These are phyloP conservation scores for Pseudonitzschia multistriata DNA, from an alignment of 108 stramenopile species.

Conservation along the genomic window DNA sequence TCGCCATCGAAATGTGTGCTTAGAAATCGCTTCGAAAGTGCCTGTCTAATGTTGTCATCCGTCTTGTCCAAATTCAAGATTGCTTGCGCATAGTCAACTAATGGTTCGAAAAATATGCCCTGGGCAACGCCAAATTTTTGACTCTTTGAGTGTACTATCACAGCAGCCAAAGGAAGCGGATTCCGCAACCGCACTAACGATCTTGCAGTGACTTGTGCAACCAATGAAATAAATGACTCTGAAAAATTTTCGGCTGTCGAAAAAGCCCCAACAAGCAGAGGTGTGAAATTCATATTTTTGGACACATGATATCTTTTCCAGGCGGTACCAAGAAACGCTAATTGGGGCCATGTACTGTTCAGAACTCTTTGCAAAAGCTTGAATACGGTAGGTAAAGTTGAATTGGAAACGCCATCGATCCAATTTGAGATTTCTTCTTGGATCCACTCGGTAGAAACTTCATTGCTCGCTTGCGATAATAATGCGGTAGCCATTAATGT, in stretches of 20 bases:
- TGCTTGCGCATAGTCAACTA: not conserved
- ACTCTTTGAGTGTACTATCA: not conserved
- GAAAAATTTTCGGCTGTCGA: not conserved
- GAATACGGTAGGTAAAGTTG: conserved; percentile 16
- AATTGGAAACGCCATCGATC: conserved; percentile 30
- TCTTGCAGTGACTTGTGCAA: conserved; percentile 22
- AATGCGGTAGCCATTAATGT: conserved; percentile 10
- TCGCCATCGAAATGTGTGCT: not conserved
- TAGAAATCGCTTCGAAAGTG: not conserved
- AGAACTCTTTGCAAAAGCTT: not conserved
- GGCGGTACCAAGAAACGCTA: conserved; percentile 12
- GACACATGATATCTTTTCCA: not conserved
- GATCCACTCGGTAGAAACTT: conserved; percentile 4
- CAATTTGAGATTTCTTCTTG: conserved; percentile 31
- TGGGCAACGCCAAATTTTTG: conserved; percentile 1
- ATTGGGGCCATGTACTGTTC: not conserved
- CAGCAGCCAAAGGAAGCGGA: conserved; percentile 28
- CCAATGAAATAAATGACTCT: not conserved
- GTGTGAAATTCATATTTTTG: conserved; percentile 5
- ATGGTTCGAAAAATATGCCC: not conserved
- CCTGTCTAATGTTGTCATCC: not conserved
- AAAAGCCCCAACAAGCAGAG: conserved; percentile 23
- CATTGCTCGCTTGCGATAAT: not conserved
- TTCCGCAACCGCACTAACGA: conserved; percentile 25
- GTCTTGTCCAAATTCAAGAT: not conserved